These are phyloP conservation scores for Mycena polygramma DNA, from an alignment of 768 basidiomycete genomes.

Conservation along the genomic window DNA sequence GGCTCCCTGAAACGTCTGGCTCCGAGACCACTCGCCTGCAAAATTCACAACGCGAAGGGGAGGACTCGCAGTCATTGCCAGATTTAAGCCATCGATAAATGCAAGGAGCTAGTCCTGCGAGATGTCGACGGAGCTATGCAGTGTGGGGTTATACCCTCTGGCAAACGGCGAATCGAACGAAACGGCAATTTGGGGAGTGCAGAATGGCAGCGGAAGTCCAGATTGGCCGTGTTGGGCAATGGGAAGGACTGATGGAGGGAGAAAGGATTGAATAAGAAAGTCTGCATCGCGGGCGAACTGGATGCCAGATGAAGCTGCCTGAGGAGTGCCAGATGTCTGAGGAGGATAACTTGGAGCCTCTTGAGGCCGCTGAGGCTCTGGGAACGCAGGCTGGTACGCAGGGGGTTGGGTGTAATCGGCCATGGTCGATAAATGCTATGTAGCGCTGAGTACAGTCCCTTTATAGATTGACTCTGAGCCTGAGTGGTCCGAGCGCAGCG, in stretches of 20 bases:
- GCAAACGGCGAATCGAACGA: conserved; percentile 41
- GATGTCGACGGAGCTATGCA: conserved; percentile 35
- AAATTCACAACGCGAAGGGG: conserved; percentile 41
- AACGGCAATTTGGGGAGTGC: conserved; percentile 40
- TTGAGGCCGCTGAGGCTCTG: background rate
- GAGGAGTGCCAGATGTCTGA: background rate
- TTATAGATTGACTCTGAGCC: too few relatives aligned
- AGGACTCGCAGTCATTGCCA: conserved; percentile 42
- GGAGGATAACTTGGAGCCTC: background rate
- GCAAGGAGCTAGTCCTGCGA: conserved; percentile 38
- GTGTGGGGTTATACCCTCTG: conserved; percentile 36
- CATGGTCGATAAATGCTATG: too few relatives aligned
- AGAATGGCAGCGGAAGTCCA: conserved; percentile 34
- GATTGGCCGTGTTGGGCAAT: background rate
- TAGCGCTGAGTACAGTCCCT: too few relatives aligned
- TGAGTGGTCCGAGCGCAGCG: too few relatives aligned
- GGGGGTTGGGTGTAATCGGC: background rate
- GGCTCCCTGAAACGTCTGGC: background rate
- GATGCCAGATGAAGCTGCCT: conserved; percentile 7
- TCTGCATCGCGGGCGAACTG: conserved; percentile 34
- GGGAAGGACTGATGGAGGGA: conserved; percentile 7
- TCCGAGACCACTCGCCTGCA: conserved; percentile 2
- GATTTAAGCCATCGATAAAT: conserved; percentile 42
- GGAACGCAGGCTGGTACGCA: background rate
- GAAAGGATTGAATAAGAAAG: conserved; percentile 28